Percentiles rank a stretch among this genome's conserved stretches.
phyloP scores from a whole-genome alignment of 2,329 filamentous ascomycete genomes.

The Aspergillus uvarum region DNA sequence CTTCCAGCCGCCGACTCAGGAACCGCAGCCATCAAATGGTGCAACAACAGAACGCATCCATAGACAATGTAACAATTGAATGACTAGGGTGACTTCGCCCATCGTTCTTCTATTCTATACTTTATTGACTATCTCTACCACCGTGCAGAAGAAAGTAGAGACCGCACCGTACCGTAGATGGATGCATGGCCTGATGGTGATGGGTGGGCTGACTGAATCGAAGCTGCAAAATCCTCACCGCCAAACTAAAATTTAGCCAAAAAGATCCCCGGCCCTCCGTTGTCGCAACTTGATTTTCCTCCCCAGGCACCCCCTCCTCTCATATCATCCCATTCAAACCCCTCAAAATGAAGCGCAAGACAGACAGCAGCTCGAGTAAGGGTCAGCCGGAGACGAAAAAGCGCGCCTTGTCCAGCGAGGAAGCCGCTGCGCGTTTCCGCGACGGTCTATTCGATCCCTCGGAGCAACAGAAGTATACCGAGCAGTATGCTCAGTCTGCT shows the following conservation, averaged over 20 bases:
- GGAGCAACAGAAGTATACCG: constrained; percentile 44
- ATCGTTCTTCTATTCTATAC: no score
- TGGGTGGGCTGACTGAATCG: constrained; percentile 19
- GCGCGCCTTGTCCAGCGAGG: constrained; percentile 39
- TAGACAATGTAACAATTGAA: no score
- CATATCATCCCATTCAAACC: background rate
- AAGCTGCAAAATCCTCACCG: constrained; percentile 19
- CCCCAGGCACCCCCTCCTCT: background rate
- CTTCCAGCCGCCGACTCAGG: background rate
- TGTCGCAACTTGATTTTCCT: background rate
- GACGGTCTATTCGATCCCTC: constrained; percentile 44
- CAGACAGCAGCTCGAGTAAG: constrained; percentile 31
- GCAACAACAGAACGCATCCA: no score
- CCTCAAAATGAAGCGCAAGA: constrained; percentile 47
- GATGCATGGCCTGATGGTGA: constrained; percentile 20
- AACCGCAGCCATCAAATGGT: background rate
- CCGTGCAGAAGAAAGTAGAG: no score
- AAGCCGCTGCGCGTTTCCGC: constrained; percentile 43
- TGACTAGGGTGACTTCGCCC: no score
- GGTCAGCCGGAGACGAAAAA: constrained; percentile 40
- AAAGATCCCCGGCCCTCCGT: constrained; percentile 10
- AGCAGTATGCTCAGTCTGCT: constrained; percentile 42
- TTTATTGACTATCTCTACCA: no score
- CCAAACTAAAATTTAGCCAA: constrained; percentile 14
- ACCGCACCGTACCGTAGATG: no score